These are phyloP conservation scores for Lachancea sp. DNA, from an alignment of 805 yeast species.

Conservation along the genomic window DNA sequence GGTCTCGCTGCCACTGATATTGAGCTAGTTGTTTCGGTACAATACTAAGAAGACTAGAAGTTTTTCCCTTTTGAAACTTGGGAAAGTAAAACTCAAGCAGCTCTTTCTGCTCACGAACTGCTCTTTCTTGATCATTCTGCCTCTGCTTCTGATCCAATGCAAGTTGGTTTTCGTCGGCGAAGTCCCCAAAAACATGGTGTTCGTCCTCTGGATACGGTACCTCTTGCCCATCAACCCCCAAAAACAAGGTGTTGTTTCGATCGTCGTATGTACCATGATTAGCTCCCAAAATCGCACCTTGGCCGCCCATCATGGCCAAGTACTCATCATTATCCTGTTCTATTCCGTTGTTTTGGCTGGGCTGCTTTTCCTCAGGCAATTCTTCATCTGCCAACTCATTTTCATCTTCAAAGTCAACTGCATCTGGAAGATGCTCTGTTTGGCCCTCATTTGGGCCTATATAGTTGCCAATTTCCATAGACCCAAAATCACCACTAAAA, in stretches of 20 bases:
- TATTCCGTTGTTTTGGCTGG: conserved; percentile 13
- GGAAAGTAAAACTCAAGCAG: conserved; percentile 49
- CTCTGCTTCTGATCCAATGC: conserved; percentile 13
- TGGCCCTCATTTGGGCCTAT: conserved; percentile 35
- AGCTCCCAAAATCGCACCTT: conserved; percentile 32
- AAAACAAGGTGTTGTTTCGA: conserved; percentile 29
- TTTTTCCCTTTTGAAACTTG: conserved; percentile 41
- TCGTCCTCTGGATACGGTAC: conserved; percentile 8
- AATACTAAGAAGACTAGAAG: conserved; percentile 49
- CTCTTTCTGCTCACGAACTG: conserved; percentile 30
- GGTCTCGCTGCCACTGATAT: conserved; percentile 40
- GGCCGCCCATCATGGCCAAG: conserved; percentile 12
- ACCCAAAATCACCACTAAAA: conserved; percentile 35
- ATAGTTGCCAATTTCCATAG: conserved; percentile 30
- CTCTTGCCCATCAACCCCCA: conserved; percentile 14
- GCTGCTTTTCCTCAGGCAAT: conserved; percentile 32
- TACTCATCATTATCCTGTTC: conserved; percentile 25
- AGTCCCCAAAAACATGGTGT: conserved; percentile 10
- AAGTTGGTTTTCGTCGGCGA: conserved; percentile 14
- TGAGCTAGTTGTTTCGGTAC: conserved; percentile 44
- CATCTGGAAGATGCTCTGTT: conserved; percentile 79
- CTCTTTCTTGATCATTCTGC: conserved; percentile 14
- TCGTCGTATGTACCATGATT: conserved; percentile 23
- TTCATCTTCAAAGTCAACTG: conserved; percentile 88
- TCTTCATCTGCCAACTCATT: conserved; percentile 94